Base-by-base conservation (phyloP, 1,139 yeast species). In the Sugiyamaella japonica region DNA sequence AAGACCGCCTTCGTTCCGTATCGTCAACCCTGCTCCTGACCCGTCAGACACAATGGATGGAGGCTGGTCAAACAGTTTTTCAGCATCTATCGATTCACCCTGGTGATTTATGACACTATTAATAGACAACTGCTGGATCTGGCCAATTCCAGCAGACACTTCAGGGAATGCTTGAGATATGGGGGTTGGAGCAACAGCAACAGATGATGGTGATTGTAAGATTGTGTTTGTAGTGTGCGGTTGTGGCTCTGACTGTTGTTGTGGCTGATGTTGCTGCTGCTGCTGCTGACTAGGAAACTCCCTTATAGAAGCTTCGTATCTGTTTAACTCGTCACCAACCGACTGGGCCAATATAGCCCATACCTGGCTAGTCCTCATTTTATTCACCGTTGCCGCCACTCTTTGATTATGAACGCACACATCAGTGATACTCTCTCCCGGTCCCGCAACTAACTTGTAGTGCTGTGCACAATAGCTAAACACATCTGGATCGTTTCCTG, bases 301-400 rank as follows among this genome's bases (percentile, higher is more conserved):
- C 15, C n/a, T 15, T 23, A 45, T 15, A 12, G 17, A 13, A 7
- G 13, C 28, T 9, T 45, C 25, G 43, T 67, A 70, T 32, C 56
- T 56, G 10, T 54, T 59, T 25, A 65, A 60, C 28, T 81, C 82
- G 65, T 82, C 80, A 12, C 74, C 73, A 1, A 86, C 69, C 12
- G 85, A 76, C 15, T 79, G 80, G 1, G 81, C 81, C 2, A 87
- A 70, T n/a, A 85, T 76, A 55, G 78, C 72, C 95, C 95, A 87
- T 0, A 84, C 77, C 65, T 85, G 90, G 50, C 86, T 76, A 50
- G 85, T 86, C 54, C 89, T 71, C 56, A 73, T 75, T 53, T 77
- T 70, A 12, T 77, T 77, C 0, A 78, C 85, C 46, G 76, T 72
- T 0, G 78, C 79, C 1, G 91, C 89, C 2, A 81, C 75, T 34